A percentile compares a stretch with the other conserved stretches of the same genome.
These are phyloP conservation scores for Globomyces sp. DNA, from an alignment of 371 early-diverging fungal species.

Conservation along the genomic window DNA sequence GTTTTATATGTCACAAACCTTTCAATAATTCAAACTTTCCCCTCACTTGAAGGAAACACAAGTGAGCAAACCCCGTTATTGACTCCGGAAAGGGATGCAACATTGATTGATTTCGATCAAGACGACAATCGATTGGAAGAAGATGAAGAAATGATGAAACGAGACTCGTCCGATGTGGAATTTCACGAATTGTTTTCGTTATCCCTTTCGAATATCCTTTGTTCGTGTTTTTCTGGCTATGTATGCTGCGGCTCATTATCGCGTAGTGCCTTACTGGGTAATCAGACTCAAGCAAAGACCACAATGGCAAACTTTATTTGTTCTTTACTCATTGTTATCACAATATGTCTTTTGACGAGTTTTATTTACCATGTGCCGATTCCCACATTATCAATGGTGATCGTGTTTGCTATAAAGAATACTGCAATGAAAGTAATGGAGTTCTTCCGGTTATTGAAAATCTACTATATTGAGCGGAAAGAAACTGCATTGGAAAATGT, in stretches of 20 bases:
- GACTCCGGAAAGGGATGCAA: no score
- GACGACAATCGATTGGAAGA: no score
- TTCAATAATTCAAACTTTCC: conserved; percentile 49
- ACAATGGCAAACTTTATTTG: conserved; percentile 40
- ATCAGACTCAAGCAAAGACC: conserved; percentile 25
- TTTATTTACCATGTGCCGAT: conserved; percentile 45
- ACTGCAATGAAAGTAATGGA: not conserved
- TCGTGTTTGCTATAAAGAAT: no score
- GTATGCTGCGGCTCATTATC: conserved; percentile 32
- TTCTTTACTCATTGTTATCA: conserved; percentile 31
- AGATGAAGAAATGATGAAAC: no score
- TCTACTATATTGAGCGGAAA: not conserved
- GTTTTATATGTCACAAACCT: conserved; percentile 50
- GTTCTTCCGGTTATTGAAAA: not conserved
- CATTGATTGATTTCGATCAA: no score
- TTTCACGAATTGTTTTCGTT: conserved; percentile 50
- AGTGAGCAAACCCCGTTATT: no score
- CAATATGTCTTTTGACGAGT: conserved; percentile 40
- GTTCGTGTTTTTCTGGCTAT: conserved; percentile 45
- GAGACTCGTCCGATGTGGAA: conserved; percentile 5
- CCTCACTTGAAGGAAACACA: no score
- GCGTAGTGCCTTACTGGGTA: conserved; percentile 30
- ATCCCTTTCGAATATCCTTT: conserved; percentile 41
- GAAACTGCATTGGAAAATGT: not conserved
- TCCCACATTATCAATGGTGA: no score